These are phyloP conservation scores for Chaetomiaceae sp. DNA, from an alignment of 2,329 filamentous ascomycete genomes.

Conservation along the genomic window DNA sequence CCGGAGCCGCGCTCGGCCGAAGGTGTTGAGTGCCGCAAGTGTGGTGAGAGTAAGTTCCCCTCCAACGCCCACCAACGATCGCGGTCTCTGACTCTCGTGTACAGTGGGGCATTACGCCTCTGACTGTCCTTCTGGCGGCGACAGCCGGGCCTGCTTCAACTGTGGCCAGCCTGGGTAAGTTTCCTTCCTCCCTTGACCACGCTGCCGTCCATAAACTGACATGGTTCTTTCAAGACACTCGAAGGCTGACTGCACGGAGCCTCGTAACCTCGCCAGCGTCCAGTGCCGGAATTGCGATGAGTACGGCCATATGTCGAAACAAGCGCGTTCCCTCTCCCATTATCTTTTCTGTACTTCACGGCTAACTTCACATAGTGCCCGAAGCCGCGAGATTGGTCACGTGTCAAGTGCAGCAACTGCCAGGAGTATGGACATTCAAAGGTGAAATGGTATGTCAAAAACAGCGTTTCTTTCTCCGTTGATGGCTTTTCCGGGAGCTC, in stretches of 20 bases:
- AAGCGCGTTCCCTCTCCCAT: conserved; percentile 36
- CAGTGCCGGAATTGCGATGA: conserved; percentile 51
- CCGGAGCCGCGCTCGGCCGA: conserved; percentile 58
- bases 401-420: conserved; percentile 57
- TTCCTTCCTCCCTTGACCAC: too few relatives aligned
- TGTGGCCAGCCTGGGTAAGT: conserved; percentile 44
- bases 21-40: conserved; percentile 62
- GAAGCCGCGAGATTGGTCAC: conserved; percentile 27
- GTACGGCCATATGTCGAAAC: conserved; percentile 44
- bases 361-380: too few relatives aligned
- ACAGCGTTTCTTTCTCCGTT: too few relatives aligned
- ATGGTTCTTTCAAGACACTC: too few relatives aligned
- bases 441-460: too few relatives aligned
- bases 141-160: conserved; percentile 52
- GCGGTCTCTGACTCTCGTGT: conserved; percentile 13
- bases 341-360: too few relatives aligned
- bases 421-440: conserved; percentile 43
- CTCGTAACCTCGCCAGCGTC: conserved; percentile 37
- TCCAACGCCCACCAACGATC: too few relatives aligned
- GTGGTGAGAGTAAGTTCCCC: conserved; percentile 50
- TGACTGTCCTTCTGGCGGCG: conserved; percentile 58
- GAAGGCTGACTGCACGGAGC: conserved; percentile 50
- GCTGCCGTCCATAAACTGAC: too few relatives aligned
- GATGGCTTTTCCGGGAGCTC: too few relatives aligned
- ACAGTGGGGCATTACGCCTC: conserved; percentile 57